Evolutionary conservation across 768 basidiomycete genomes (phyloP).

Genomic region (Tremella yokohamensis): DNA sequence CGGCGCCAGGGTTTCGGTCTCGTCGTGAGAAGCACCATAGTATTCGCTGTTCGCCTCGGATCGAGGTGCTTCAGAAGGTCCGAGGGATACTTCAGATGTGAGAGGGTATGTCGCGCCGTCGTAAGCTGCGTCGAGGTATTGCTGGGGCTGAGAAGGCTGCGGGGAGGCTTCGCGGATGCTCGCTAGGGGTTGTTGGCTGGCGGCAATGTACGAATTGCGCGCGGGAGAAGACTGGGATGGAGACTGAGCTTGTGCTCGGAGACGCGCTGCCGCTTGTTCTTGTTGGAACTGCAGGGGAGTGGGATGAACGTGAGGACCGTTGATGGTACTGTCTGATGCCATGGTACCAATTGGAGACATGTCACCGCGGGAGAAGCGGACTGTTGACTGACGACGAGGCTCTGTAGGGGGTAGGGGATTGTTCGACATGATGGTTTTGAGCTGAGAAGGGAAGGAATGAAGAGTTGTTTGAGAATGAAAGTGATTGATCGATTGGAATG

Average conservation of each 20-base stretch:
- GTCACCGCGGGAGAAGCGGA: slow-evolving; percentile 33
- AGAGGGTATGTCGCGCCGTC: slow-evolving; percentile 1
- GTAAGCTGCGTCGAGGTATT: background rate
- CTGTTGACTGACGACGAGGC: slow-evolving; percentile 17
- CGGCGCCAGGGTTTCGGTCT: background rate
- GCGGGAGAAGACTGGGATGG: background rate
- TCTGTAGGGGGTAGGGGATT: background rate
- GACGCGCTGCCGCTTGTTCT: slow-evolving; percentile 6
- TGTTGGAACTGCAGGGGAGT: slow-evolving; percentile 5
- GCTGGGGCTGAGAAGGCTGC: background rate
- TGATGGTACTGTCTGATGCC: slow-evolving; percentile 24
- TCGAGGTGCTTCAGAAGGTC: background rate
- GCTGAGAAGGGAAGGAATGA: background rate
- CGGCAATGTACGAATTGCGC: background rate
- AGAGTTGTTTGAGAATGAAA: background rate
- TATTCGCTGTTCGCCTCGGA: background rate
- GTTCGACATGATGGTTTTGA: background rate
- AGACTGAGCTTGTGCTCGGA: background rate
- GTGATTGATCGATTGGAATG: background rate
- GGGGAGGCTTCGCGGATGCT: background rate
- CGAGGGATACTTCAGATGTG: slow-evolving; percentile 2
- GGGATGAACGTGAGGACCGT: slow-evolving; percentile 16
- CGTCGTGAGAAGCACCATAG: background rate
- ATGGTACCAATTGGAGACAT: slow-evolving; percentile 26
- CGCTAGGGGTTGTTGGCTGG: background rate